Percentiles rank a stretch among this genome's conserved stretches.
These are phyloP conservation scores for Arthrobotrys conoides DNA, from an alignment of 2,329 filamentous ascomycete species.

Conservation along the genomic window DNA sequence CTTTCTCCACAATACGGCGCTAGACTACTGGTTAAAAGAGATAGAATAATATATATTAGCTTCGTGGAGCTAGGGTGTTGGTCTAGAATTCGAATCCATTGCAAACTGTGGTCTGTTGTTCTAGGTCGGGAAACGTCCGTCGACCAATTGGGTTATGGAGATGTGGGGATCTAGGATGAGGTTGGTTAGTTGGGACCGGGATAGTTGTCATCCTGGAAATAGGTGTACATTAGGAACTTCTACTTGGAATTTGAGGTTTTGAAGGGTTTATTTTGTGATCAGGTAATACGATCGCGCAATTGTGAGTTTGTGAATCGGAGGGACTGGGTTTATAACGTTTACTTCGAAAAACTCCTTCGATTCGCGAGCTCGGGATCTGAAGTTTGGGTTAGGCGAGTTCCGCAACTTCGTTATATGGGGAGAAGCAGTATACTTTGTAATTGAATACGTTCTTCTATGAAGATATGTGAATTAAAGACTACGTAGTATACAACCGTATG, in stretches of 20 bases:
- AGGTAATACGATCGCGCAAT: conserved; percentile 52
- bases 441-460: not conserved
- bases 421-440: not conserved
- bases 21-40: conserved; percentile 9
- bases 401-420: not conserved
- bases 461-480: not conserved
- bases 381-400: conserved; percentile 21
- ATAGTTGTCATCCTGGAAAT: not conserved
- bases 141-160: conserved; percentile 16
- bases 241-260: not conserved
- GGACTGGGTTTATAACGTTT: not conserved
- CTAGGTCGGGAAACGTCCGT: conserved; percentile 46
- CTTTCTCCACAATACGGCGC: conserved; percentile 24
- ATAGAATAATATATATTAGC: not conserved
- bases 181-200: not conserved
- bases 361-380: not conserved
- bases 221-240: not conserved
- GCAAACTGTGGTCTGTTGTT: not conserved
- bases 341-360: too few species aligned
- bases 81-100: not conserved
- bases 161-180: conserved; percentile 7
- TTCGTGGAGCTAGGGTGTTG: not conserved
- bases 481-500: not conserved
- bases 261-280: conserved; percentile 30
- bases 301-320: not conserved